A percentile compares a stretch with the other conserved stretches of the same genome.
Evolutionary conservation across 345 rosid genomes (phyloP).

Genomic region (Punica granatum): DNA sequence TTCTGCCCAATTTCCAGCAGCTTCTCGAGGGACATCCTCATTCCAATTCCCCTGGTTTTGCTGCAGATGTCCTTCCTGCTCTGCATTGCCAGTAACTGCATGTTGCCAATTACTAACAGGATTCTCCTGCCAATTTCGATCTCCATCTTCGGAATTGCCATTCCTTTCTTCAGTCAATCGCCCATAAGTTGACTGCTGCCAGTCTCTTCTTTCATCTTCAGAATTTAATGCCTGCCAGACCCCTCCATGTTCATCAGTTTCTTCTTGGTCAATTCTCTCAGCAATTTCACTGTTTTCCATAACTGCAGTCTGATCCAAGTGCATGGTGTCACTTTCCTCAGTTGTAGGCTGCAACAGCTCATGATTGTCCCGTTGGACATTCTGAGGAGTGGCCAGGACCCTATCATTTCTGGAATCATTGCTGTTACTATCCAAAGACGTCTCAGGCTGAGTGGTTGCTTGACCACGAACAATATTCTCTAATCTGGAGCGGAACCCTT

Average conservation of each 20-base stretch:
- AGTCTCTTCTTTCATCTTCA: conserved; percentile 40
- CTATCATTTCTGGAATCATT: conserved; percentile 35
- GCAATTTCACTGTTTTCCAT: conserved; percentile 27
- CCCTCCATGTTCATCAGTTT: conserved; percentile 33
- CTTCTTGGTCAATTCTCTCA: conserved; percentile 46
- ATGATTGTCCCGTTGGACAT: conserved; percentile 29
- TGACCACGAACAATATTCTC: conserved; percentile 64
- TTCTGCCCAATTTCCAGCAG: conserved; percentile 54
- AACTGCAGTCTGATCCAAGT: conserved; percentile 35
- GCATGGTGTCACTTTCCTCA: conserved; percentile 34
- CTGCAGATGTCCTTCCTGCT: conserved; percentile 35
- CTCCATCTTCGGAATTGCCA: conserved; percentile 42
- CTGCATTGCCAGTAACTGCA: conserved; percentile 36
- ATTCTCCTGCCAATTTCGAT: conserved; percentile 46
- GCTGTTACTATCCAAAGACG: conserved; percentile 25
- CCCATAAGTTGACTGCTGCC: conserved; percentile 36
- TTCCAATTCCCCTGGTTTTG: conserved; percentile 53
- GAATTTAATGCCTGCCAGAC: conserved; percentile 39
- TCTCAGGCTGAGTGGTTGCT: conserved; percentile 51
- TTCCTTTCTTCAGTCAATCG: conserved; percentile 46
- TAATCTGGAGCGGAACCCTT: conserved; percentile 75
- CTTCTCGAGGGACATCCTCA: conserved; percentile 44
- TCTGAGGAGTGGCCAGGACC: conserved; percentile 31
- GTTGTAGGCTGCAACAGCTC: conserved; percentile 37
- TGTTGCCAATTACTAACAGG: conserved; percentile 44